A percentile compares a stretch with the other conserved stretches of the same genome.
These are phyloP conservation scores for Kluyveromyces dobzhanskii DNA, from an alignment of 805 yeast genomes.

Conservation along the genomic window DNA sequence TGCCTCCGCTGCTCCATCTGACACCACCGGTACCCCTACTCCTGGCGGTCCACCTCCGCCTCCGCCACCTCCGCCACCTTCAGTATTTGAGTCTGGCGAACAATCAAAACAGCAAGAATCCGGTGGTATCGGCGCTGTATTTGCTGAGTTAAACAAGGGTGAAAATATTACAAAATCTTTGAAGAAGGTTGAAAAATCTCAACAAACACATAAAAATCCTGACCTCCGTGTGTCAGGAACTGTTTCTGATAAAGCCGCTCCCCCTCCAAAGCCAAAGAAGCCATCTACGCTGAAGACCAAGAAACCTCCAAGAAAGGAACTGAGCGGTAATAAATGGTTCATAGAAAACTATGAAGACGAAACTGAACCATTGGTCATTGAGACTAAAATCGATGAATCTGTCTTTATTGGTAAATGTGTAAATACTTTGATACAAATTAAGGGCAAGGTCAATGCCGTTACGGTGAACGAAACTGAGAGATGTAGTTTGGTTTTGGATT, in stretches of 20 bases:
- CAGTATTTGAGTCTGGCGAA: constrained; percentile 42
- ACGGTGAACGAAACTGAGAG: constrained; percentile 65
- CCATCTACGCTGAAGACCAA: constrained; percentile 51
- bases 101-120: constrained; percentile 19
- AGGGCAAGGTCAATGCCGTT: constrained; percentile 88
- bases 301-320: constrained; percentile 57
- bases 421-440: constrained; percentile 67
- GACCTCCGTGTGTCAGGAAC: constrained; percentile 54
- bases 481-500: constrained; percentile 73
- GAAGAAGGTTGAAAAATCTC: constrained; percentile 85
- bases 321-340: constrained; percentile 84
- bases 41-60: constrained; percentile 72
- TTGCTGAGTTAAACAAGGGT: constrained; percentile 85
- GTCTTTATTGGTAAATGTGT: constrained; percentile 79
- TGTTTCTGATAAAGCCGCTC: constrained; percentile 35
- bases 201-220: constrained; percentile 92
- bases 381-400: constrained; percentile 79
- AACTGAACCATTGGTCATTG: constrained; percentile 46
- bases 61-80: constrained; percentile 85
- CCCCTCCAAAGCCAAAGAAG: constrained; percentile 76
- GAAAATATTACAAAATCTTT: constrained; percentile 74
- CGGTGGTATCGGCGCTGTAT: constrained; percentile 78
- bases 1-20: constrained; percentile 28
- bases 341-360: constrained; percentile 70
- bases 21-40: constrained; percentile 29